A percentile compares a stretch with the other conserved stretches of the same genome.
These are phyloP conservation scores for Penicillium olsonii DNA, from an alignment of 2,329 filamentous ascomycete species.

Conservation along the genomic window DNA sequence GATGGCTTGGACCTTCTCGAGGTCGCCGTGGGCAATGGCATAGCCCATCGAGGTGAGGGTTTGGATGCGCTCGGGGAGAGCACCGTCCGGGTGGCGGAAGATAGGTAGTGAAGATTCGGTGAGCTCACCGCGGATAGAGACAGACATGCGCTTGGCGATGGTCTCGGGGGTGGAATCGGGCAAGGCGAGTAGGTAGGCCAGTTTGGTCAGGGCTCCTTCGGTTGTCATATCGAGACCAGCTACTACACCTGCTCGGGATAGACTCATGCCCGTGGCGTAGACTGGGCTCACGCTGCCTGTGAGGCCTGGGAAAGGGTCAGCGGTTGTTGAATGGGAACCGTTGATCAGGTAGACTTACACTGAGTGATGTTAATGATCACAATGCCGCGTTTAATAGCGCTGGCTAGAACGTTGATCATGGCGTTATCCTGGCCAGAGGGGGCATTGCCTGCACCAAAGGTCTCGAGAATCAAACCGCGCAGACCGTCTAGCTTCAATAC, in stretches of 20 bases:
- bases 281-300: constrained; percentile 74
- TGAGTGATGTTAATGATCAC: constrained; percentile 91
- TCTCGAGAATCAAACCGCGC: constrained; percentile 81
- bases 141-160: constrained; percentile 70
- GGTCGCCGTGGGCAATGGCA: constrained; percentile 72
- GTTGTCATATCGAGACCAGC: constrained; percentile 87
- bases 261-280: constrained; percentile 75
- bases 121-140: constrained; percentile 79
- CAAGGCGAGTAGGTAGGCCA: constrained; percentile 78
- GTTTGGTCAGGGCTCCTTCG: constrained; percentile 86
- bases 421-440: constrained; percentile 78
- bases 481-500: constrained; percentile 76
- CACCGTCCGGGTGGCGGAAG: constrained; percentile 72
- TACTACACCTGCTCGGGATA: constrained; percentile 81
- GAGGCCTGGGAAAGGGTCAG: constrained; percentile 41
- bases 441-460: constrained; percentile 90
- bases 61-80: constrained; percentile 58
- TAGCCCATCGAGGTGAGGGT: constrained; percentile 77
- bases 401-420: constrained; percentile 74
- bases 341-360: constrained; percentile 59
- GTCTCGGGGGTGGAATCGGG: constrained; percentile 65
- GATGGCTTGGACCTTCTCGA: constrained; percentile 65
- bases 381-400: constrained; percentile 76
- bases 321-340: constrained; percentile 34
- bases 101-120: constrained; percentile 72